A percentile compares a stretch with the other conserved stretches of the same genome.
Conservation (phyloP, 176 grass and related monocot genomes). For the Eremochloa ophiuroides region DNA sequence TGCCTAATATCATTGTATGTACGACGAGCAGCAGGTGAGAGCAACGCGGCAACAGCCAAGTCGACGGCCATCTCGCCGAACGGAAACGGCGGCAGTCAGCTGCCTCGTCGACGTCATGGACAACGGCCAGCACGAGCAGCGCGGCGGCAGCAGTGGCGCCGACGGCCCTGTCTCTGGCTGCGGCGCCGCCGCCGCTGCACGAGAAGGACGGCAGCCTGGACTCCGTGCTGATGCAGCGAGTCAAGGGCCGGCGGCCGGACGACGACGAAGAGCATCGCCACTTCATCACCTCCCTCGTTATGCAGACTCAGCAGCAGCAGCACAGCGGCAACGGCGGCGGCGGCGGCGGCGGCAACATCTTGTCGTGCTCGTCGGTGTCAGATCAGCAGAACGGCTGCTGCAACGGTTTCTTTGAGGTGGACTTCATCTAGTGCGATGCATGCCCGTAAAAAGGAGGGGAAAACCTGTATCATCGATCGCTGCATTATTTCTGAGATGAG, state of each 20-base stretch:
- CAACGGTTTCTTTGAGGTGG: slow-evolving; percentile 55
- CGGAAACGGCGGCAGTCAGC: slow-evolving; percentile 27
- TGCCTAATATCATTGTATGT: background rate
- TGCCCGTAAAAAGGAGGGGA: background rate
- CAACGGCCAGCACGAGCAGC: slow-evolving; percentile 17
- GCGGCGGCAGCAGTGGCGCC: slow-evolving; percentile 10
- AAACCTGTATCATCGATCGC: slow-evolving; percentile 15
- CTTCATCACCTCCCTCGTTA: slow-evolving; percentile 9
- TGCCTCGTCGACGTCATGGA: slow-evolving; percentile 43
- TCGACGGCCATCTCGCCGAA: slow-evolving; percentile 18
- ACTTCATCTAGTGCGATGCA: slow-evolving; percentile 34
- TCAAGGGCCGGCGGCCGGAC: background rate
- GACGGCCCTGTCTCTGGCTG: slow-evolving; percentile 26
- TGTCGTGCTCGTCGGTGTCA: slow-evolving; percentile 41
- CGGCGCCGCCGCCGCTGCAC: background rate
- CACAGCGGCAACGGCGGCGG: background rate
- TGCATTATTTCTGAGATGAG: slow-evolving; percentile 16
- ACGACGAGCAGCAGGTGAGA: slow-evolving; percentile 14
- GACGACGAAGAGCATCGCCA: background rate
- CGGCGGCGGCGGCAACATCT: slow-evolving; percentile 8
- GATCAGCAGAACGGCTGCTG: slow-evolving; percentile 26
- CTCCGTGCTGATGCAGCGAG: slow-evolving; percentile 8
- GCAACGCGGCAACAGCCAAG: slow-evolving; percentile 4
- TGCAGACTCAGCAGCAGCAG: background rate
- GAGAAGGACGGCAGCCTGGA: slow-evolving; percentile 16